Evolutionary conservation across 1,284 basidiomycete genomes (phyloP).

Genomic region (Athelia sp.): DNA sequence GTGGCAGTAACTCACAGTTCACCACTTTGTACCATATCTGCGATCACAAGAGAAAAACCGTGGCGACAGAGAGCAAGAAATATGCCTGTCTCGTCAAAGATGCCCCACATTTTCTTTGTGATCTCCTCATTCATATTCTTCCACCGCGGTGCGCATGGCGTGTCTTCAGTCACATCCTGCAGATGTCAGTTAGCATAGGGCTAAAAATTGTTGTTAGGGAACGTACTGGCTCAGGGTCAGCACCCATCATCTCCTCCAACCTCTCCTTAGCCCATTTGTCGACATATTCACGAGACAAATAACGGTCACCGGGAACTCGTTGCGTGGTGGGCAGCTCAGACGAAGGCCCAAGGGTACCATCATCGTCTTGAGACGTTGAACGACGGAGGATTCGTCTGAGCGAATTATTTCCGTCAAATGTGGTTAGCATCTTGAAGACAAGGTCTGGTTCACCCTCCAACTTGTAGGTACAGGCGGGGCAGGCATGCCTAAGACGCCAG

Average conservation of each 20-base stretch:
- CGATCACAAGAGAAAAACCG: conserved; percentile 12
- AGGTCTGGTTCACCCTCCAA: conserved; percentile 2
- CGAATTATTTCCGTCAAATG: conserved; percentile 7
- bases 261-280: conserved; percentile 7
- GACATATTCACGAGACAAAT: conserved; percentile 6
- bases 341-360: background rate
- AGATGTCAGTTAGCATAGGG: background rate
- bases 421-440: conserved; percentile 2
- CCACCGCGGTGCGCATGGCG: conserved; percentile 9
- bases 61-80: conserved; percentile 14
- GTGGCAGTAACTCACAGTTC: conserved; percentile 12
- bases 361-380: background rate
- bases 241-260: background rate
- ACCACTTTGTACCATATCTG: conserved; percentile 17
- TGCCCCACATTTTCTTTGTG: conserved; percentile 14
- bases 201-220: background rate
- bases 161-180: conserved; percentile 5
- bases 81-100: conserved; percentile 14
- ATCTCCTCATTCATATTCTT: conserved; percentile 14
- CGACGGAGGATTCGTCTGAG: background rate
- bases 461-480: conserved; percentile 8
- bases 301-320: conserved; percentile 4
- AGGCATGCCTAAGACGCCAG: conserved; percentile 5
- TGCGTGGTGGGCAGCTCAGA: conserved; percentile 3
- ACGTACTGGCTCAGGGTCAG: background rate